Conservation (phyloP, 805 yeast genomes). For the Candida fluviatilis region DNA sequence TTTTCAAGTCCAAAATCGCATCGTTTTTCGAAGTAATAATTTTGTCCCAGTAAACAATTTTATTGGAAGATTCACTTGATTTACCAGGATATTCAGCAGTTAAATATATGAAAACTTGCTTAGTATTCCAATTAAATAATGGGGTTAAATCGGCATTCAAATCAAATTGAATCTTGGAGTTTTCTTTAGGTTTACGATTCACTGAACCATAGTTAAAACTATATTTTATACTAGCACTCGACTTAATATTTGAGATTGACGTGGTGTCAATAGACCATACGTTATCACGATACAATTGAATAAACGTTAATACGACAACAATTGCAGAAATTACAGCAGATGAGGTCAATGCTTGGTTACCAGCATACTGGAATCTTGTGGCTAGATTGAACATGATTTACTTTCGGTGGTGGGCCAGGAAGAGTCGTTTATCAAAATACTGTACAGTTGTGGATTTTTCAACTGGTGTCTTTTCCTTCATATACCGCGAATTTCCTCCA, state of each 20-base stretch:
- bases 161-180: conserved; percentile 67
- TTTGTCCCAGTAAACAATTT: conserved; percentile 87
- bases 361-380: conserved; percentile 40
- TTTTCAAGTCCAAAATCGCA: conserved; percentile 51
- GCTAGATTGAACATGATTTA: conserved; percentile 26
- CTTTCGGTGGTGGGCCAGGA: not conserved
- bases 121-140: conserved; percentile 94
- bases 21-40: conserved; percentile 59
- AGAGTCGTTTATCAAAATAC: not conserved
- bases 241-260: conserved; percentile 30
- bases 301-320: conserved; percentile 44
- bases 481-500: too few species aligned
- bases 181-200: conserved; percentile 69
- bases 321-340: conserved; percentile 37
- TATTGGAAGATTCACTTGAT: conserved; percentile 43
- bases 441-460: not conserved
- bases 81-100: conserved; percentile 75
- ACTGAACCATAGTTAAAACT: conserved; percentile 67
- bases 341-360: conserved; percentile 51
- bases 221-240: conserved; percentile 43
- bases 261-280: conserved; percentile 42
- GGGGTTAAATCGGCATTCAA: conserved; percentile 69
- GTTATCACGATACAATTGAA: conserved; percentile 43
- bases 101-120: conserved; percentile 88
- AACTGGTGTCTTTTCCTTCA: not conserved